Evolutionary conservation across 1,284 basidiomycete species (phyloP), one percentile per base, ranked within the genome.

Genomic region (Abortiporus biennis): DNA sequence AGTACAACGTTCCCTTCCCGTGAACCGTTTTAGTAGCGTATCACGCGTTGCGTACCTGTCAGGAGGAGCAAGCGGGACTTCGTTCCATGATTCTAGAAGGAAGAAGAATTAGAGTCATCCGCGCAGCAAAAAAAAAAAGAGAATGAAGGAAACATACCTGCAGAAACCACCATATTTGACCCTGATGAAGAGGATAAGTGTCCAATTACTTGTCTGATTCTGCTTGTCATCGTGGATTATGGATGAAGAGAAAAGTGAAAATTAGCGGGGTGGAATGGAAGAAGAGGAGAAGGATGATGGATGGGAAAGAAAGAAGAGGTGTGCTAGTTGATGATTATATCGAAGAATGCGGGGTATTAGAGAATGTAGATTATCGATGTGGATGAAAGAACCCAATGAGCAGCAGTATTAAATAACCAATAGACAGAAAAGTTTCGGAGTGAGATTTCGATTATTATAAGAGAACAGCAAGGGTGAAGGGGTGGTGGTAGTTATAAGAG

Each of bases 41-140:
- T n/a, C n/a, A n/a, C n/a, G n/a, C n/a, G n/a, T n/a, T 13, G 43
- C 59, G 29, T 29, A 62, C 59, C 82, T 85, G 58, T 91, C 87
- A 17, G 86, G 83, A 32, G 88, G 88, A 22, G 89, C 87, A 47
- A 87, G 77, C 24, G 86, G 83, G 19, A 91, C 83, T 42, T 66
- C 59, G 45, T 79, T 67, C 84, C 85, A 89, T 38, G 67, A 63
- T 68, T 87, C 85, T 87, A 61, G 36, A 27, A 46, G 37, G 32
- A 45, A 33, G 40, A 51, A 31, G 36, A 43, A 46, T 43, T 42
- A 30, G 20, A 41, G 33, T 22, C 35, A 43, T 23, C 36, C 31
- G 22, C 36, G 43, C 27, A 29, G 27, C 27, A n/a, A 29, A 29
- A 29, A 29, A 8, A 29, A 8, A n/a, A n/a, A 29, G 9, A 29